Conservation (phyloP, 1,284 basidiomycete genomes). For the Ceraceosorus guamensis region DNA sequence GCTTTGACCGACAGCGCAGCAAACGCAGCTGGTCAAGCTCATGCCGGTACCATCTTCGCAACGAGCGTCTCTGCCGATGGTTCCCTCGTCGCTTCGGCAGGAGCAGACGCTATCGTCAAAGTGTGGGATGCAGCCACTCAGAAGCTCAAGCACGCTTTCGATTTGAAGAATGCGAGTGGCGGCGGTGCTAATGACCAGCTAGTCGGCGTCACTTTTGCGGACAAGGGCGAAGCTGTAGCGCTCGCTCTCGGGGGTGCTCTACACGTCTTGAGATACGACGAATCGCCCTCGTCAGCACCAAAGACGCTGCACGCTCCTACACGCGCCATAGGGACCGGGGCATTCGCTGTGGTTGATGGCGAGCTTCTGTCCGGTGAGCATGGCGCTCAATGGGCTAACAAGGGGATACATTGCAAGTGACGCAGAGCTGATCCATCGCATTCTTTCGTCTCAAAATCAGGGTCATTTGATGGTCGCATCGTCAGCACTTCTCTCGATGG, state of each 20-base stretch:
- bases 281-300: too few species aligned
- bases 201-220: conserved; percentile 73
- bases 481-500: conserved; percentile 17
- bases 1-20: conserved; percentile 35
- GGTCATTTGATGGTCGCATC: conserved; percentile 15
- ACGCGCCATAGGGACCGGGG: conserved; percentile 4
- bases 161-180: conserved; percentile 22
- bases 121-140: conserved; percentile 30
- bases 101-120: conserved; percentile 69
- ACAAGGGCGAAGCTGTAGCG: conserved; percentile 65
- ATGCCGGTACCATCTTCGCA: conserved; percentile 50
- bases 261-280: conserved; percentile 54
- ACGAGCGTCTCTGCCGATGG: conserved; percentile 56
- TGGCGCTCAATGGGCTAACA: too few species aligned
- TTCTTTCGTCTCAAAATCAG: conserved; percentile 6
- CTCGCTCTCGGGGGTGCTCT: conserved; percentile 76
- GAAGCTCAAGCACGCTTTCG: conserved; percentile 19
- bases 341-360: background rate
- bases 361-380: conserved; percentile 2
- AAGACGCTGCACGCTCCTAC: conserved; percentile 49
- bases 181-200: conserved; percentile 57
- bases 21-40: conserved; percentile 25
- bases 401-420: too few species aligned
- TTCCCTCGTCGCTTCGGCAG: conserved; percentile 68
- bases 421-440: too few species aligned